Percentiles rank a stretch among this genome's conserved stretches.
phyloP scores from a whole-genome alignment of 192 early-diverging fungal species.

The Mortierella hygrophila region DNA sequence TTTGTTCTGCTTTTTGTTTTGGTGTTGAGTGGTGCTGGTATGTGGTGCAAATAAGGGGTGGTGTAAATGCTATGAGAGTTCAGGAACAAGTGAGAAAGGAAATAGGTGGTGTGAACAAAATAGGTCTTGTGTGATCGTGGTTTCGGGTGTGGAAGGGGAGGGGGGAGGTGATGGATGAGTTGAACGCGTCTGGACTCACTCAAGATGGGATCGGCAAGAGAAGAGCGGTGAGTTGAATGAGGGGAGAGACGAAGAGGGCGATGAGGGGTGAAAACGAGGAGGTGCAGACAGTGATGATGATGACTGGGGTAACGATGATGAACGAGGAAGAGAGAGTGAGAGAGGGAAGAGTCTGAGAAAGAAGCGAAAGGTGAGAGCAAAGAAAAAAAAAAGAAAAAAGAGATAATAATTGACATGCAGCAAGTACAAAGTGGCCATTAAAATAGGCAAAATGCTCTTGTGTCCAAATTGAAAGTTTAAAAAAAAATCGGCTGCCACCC shows the following conservation, averaged over 20 bases:
- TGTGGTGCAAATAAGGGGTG: not conserved
- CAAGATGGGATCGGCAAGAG: not conserved
- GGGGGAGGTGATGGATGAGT: not conserved
- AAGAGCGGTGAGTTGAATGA: not conserved
- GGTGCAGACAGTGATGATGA: not conserved
- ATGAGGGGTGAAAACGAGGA: not conserved
- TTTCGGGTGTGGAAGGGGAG: not conserved
- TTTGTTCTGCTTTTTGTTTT: not conserved
- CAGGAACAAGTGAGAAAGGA: not conserved
- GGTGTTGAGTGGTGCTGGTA: not conserved
- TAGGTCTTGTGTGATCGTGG: not conserved
- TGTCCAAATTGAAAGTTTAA: not conserved
- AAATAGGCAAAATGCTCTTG: not conserved
- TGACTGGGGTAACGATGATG: not conserved
- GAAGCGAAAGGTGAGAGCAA: not conserved
- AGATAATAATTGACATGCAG: not conserved
- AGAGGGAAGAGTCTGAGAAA: not conserved
- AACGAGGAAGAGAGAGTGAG: not conserved
- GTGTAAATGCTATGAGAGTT: not conserved
- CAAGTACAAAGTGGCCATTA: not conserved
- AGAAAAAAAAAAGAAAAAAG: conserved; percentile 2
- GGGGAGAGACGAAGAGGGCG: not conserved
- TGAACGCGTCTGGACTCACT: not conserved
- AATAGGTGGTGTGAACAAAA: not conserved
- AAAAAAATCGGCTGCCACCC: no score